A percentile compares a stretch with the other conserved stretches of the same genome.
phyloP scores from a whole-genome alignment of 768 basidiomycete species.

The Serendipita sp. region DNA sequence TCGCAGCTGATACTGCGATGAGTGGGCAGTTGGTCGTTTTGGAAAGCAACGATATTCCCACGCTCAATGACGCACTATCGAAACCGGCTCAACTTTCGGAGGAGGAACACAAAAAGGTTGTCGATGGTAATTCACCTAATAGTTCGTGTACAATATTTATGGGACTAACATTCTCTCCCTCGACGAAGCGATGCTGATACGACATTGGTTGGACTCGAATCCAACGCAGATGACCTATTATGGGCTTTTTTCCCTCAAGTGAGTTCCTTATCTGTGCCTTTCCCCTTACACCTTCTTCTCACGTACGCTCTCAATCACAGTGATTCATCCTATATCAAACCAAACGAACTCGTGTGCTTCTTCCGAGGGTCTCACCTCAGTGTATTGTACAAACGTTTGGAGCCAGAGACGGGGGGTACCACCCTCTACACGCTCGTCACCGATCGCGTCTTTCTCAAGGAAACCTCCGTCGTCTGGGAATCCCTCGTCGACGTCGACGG shows the following conservation, averaged over 20 bases:
- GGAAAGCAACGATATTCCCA: neutral
- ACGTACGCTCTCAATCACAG: slow-evolving; percentile 35
- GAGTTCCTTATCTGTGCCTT: neutral
- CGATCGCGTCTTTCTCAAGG: slow-evolving; percentile 63
- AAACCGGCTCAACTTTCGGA: slow-evolving; percentile 18
- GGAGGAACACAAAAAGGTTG: slow-evolving; percentile 46
- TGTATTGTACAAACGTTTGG: slow-evolving; percentile 55
- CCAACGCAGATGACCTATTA: slow-evolving; percentile 78
- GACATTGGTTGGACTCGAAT: slow-evolving; percentile 51
- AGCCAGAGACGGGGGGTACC: slow-evolving; percentile 4
- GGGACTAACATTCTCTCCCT: slow-evolving; percentile 1
- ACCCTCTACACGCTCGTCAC: slow-evolving; percentile 68
- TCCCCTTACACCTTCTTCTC: neutral
- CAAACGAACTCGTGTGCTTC: slow-evolving; percentile 60
- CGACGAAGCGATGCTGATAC: slow-evolving; percentile 46
- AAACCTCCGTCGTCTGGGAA: slow-evolving; percentile 80
- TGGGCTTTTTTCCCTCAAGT: slow-evolving; percentile 23
- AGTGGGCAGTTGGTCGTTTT: slow-evolving; percentile 4
- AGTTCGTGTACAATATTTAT: too few relatives aligned
- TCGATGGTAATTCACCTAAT: slow-evolving; percentile 47
- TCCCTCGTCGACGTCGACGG: slow-evolving; percentile 80
- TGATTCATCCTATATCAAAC: slow-evolving; percentile 38
- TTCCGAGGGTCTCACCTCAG: slow-evolving; percentile 85
- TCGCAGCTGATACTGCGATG: slow-evolving; percentile 11
- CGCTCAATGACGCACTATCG: neutral